A percentile compares a stretch with the other conserved stretches of the same genome.
Conservation (phyloP, 225 moss, liverwort and hornwort species). For the Climacium dendroides region DNA sequence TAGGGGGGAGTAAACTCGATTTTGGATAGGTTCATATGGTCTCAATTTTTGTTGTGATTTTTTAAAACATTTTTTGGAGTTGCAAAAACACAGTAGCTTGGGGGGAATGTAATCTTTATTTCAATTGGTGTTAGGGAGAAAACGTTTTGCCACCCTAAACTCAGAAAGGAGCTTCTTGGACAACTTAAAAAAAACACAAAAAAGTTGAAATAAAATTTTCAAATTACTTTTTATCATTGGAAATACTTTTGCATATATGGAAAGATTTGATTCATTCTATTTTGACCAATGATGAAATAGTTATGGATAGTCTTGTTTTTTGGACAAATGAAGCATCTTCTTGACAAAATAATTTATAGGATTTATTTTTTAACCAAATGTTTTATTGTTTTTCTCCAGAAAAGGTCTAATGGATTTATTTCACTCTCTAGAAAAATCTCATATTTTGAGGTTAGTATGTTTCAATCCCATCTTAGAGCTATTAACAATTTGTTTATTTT, state of each 20-base stretch:
- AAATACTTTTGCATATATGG: neutral
- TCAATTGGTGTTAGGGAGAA: fast-evolving
- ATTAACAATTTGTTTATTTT: no score
- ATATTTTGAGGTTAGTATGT: no score
- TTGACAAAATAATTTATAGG: neutral
- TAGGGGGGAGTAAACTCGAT: neutral
- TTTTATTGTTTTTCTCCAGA: no score
- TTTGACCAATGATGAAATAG: neutral
- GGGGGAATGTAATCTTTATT: fast-evolving
- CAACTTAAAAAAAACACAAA: no score
- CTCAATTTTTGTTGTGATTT: neutral
- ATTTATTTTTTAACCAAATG: neutral
- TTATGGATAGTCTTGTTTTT: neutral
- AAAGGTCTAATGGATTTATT: no score
- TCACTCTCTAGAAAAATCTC: no score
- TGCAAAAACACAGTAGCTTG: neutral
- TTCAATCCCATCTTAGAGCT: no score
- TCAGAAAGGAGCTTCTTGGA: fast-evolving
- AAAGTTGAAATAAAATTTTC: neutral
- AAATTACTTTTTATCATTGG: neutral
- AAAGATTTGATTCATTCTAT: neutral
- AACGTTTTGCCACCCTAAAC: neutral
- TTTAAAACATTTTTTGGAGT: neutral
- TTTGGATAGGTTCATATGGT: fast-evolving
- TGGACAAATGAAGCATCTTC: fast-evolving